Conservation (phyloP, 495 filamentous ascomycete genomes). For the Sabuloglossum arenarium region DNA sequence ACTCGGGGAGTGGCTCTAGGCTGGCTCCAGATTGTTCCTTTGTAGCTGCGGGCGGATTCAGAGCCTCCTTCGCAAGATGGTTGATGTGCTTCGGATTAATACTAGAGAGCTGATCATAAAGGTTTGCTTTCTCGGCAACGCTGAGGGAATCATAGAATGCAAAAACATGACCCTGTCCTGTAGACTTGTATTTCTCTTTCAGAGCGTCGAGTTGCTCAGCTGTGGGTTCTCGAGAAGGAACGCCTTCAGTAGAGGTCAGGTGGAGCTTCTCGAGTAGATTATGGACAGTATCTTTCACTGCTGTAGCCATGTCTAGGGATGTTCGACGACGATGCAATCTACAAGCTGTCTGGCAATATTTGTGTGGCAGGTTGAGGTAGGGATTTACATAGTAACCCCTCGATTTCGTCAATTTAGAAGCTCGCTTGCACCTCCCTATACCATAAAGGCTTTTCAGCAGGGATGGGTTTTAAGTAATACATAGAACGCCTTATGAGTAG, state of each 20-base stretch:
- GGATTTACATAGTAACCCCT: neutral
- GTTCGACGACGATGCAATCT: neutral
- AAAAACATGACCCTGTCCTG: constrained; percentile 78
- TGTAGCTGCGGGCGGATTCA: constrained; percentile 33
- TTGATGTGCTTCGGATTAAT: constrained; percentile 75
- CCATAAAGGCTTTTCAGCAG: too few relatives aligned
- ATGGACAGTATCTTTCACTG: constrained; percentile 29
- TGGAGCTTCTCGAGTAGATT: constrained; percentile 37
- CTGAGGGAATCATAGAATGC: constrained; percentile 68
- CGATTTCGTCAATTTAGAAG: neutral
- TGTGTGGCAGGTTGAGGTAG: neutral
- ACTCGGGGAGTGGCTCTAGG: constrained; percentile 80
- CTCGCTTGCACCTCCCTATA: too few relatives aligned
- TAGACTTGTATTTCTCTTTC: constrained; percentile 52
- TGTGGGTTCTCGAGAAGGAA: constrained; percentile 37
- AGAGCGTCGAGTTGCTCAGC: constrained; percentile 53
- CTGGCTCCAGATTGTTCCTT: constrained; percentile 27
- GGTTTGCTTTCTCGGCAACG: constrained; percentile 45
- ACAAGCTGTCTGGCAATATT: neutral
- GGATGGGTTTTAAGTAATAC: too few relatives aligned
- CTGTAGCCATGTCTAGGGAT: constrained; percentile 18
- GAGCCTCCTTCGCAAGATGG: constrained; percentile 56
- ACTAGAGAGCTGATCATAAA: constrained; percentile 61
- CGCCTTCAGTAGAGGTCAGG: constrained; percentile 20
- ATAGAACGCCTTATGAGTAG: too few relatives aligned